These are phyloP conservation scores for Croton laevigatus DNA, from an alignment of 441 rosid genomes.

Conservation along the genomic window DNA sequence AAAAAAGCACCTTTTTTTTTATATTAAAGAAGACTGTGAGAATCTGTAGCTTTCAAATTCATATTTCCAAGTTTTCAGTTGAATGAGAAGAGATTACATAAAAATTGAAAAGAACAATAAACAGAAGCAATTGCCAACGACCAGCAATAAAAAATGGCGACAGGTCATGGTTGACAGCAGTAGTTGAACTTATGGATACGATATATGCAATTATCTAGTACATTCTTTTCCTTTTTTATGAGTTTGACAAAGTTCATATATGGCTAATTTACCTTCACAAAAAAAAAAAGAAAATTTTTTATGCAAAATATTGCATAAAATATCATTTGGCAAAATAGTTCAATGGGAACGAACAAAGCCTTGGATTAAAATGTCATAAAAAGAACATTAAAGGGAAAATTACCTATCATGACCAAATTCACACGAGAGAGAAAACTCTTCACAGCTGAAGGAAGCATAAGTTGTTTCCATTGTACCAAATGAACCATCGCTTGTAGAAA, in stretches of 20 bases:
- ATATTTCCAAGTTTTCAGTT: background rate
- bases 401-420: constrained; percentile 96
- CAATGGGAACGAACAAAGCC: background rate
- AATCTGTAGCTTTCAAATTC: background rate
- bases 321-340: background rate
- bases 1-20: background rate
- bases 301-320: background rate
- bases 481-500: constrained; percentile 44
- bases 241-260: background rate
- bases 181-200: background rate
- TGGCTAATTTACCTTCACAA: background rate
- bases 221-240: background rate
- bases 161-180: background rate
- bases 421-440: constrained; percentile 72
- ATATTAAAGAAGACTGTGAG: background rate
- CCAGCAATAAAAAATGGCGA: background rate
- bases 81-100: background rate
- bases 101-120: background rate
- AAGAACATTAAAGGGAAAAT: constrained; percentile 16
- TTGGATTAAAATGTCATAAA: background rate
- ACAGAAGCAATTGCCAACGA: background rate
- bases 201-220: background rate
- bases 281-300: background rate
- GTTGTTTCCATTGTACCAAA: constrained; percentile 50
- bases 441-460: constrained; percentile 70